Conservation (phyloP, 495 filamentous ascomycete species). For the Tuber borchii region DNA sequence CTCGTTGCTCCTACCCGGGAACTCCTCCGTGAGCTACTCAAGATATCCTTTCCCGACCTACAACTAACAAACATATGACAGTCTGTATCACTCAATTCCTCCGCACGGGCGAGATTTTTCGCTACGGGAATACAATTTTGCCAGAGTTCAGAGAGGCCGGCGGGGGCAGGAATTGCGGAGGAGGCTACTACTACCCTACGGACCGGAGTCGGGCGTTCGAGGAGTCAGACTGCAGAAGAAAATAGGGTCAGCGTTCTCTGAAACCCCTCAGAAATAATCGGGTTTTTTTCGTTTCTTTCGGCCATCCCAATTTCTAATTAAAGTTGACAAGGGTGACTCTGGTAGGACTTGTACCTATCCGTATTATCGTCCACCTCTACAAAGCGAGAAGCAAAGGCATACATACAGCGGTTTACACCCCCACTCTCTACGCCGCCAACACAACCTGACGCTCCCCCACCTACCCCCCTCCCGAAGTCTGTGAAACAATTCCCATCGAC, state of each 20-base stretch:
- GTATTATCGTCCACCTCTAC: slow-evolving; percentile 78
- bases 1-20: background rate
- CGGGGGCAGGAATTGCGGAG: background rate
- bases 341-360: slow-evolving; percentile 73
- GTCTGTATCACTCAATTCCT: background rate
- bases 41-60: background rate
- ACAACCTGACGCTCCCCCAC: background rate
- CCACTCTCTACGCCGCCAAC: background rate
- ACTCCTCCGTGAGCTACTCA: background rate
- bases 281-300: background rate
- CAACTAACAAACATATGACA: background rate
- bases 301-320: background rate
- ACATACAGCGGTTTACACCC: slow-evolving; percentile 69
- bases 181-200: background rate
- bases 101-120: background rate
- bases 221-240: slow-evolving; percentile 9
- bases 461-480: slow-evolving; percentile 17
- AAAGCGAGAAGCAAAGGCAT: slow-evolving; percentile 81
- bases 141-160: background rate
- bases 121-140: background rate
- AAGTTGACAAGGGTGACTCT: background rate
- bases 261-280: background rate
- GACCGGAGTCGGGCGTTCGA: background rate
- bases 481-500: slow-evolving; percentile 30
- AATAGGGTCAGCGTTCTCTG: slow-evolving; percentile 11